phyloP scores from a whole-genome alignment of 208 protist genomes.

The Herpetomonas tarakana region DNA sequence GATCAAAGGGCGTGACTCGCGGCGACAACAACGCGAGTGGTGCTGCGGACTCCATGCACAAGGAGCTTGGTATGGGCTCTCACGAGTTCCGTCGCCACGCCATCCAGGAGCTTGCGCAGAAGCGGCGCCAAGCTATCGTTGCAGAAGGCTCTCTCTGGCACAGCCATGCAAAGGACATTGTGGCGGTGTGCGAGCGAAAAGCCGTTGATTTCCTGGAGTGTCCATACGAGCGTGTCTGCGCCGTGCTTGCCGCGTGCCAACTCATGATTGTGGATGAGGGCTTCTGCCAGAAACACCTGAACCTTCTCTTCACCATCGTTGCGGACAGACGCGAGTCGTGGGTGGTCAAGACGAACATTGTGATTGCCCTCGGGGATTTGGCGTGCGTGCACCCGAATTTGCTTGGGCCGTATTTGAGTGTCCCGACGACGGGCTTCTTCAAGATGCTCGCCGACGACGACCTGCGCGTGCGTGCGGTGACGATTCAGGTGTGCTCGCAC shows the following conservation, averaged over 20 bases:
- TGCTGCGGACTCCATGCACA: slow-evolving; percentile 76
- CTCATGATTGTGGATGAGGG: slow-evolving; percentile 80
- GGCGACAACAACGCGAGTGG: slow-evolving; percentile 12
- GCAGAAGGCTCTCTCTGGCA: slow-evolving; percentile 72
- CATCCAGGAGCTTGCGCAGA: slow-evolving; percentile 74
- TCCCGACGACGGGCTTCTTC: slow-evolving; percentile 77
- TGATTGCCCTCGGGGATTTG: slow-evolving; percentile 86
- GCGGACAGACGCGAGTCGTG: slow-evolving; percentile 73
- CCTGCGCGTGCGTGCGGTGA: slow-evolving; percentile 81
- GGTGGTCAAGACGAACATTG: slow-evolving; percentile 86
- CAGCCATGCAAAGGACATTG: slow-evolving; percentile 44
- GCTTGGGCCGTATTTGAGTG: slow-evolving; percentile 71
- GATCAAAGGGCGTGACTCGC: not conserved
- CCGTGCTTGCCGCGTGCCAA: slow-evolving; percentile 77
- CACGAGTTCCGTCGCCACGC: slow-evolving; percentile 76
- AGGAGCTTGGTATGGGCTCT: slow-evolving; percentile 81
- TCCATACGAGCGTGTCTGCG: slow-evolving; percentile 70
- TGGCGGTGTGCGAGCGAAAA: slow-evolving; percentile 55
- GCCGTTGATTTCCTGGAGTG: slow-evolving; percentile 13
- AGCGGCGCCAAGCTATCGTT: slow-evolving; percentile 68
- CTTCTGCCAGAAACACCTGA: slow-evolving; percentile 72
- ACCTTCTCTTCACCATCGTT: slow-evolving; percentile 78
- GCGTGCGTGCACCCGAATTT: slow-evolving; percentile 88
- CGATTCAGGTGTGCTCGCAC: slow-evolving; percentile 91
- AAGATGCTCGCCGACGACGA: slow-evolving; percentile 84